Conservation (phyloP, 2,329 filamentous ascomycete genomes). For the Cladosporium sphaerospermum region DNA sequence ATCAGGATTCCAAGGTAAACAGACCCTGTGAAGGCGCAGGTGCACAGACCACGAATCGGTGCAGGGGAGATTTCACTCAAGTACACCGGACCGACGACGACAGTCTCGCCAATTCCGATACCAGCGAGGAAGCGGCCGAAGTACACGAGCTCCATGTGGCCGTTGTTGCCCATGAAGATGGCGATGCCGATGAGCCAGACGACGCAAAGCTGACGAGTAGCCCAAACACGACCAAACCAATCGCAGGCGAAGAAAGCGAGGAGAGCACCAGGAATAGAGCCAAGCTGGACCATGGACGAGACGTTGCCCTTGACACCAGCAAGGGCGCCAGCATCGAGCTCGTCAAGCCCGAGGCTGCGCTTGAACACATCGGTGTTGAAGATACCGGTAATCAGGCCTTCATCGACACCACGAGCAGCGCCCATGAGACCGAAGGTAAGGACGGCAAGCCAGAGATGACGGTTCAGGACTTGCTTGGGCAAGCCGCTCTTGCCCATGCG, state of each 20-base stretch:
- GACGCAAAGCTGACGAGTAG: conserved; percentile 36
- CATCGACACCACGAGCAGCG: conserved; percentile 67
- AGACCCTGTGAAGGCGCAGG: conserved; percentile 60
- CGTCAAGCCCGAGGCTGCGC: conserved; percentile 48
- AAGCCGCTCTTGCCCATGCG: conserved; percentile 52
- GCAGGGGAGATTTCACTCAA: conserved; percentile 55
- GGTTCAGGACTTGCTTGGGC: conserved; percentile 65
- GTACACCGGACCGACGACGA: conserved; percentile 45
- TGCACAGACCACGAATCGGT: conserved; percentile 61
- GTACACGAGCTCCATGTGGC: conserved; percentile 46
- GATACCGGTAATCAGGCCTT: conserved; percentile 57
- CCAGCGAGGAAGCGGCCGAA: conserved; percentile 56
- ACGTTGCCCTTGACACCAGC: conserved; percentile 66
- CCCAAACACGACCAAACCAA: conserved; percentile 36
- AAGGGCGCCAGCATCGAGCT: conserved; percentile 47
- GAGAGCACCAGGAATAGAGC: conserved; percentile 63
- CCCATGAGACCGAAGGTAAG: conserved; percentile 53
- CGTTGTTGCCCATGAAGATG: conserved; percentile 35
- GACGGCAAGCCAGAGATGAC: conserved; percentile 69
- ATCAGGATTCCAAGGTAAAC: conserved; percentile 60
- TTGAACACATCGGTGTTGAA: conserved; percentile 59
- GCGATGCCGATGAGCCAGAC: conserved; percentile 37
- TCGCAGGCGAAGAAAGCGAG: conserved; percentile 49
- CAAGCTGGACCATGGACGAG: conserved; percentile 73
- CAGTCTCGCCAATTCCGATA: conserved; percentile 45